These are phyloP conservation scores for Microcos paniculata DNA, from an alignment of 345 rosid species.

Conservation along the genomic window DNA sequence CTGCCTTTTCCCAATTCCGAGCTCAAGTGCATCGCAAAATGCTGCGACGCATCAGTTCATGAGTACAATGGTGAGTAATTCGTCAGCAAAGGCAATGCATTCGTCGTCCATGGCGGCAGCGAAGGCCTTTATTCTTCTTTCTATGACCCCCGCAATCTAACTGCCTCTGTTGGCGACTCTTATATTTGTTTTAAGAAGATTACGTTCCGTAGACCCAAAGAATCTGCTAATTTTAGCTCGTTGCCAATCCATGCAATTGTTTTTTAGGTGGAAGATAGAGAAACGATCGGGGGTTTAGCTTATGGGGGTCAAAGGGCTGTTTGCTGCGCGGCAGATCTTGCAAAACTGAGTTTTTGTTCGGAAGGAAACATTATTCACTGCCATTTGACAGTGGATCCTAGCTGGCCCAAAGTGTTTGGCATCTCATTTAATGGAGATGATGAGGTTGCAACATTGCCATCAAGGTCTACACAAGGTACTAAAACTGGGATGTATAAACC, in stretches of 20 bases:
- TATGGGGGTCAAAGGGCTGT: conserved; percentile 98
- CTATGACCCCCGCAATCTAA: conserved; percentile 26
- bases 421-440: conserved; percentile 51
- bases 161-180: conserved; percentile 41
- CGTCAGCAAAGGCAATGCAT: conserved; percentile 84
- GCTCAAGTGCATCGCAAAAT: no score
- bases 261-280: conserved; percentile 87
- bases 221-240: conserved; percentile 47
- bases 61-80: conserved; percentile 75
- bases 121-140: conserved; percentile 87
- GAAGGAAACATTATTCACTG: conserved; percentile 80
- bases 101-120: conserved; percentile 90
- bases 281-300: conserved; percentile 87
- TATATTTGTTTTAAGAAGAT: conserved; percentile 84
- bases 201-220: conserved; percentile 54
- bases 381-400: conserved; percentile 59
- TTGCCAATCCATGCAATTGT: conserved; percentile 65
- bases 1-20: no score
- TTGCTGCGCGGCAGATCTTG: conserved; percentile 88
- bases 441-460: conserved; percentile 46
- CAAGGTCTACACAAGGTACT: conserved; percentile 55
- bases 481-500: conserved; percentile 93
- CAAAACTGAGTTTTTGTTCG: conserved; percentile 75
- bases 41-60: conserved; percentile 77
- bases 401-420: conserved; percentile 80